These are phyloP conservation scores for Striga hermonthica DNA, from an alignment of 305 asterid genomes.

Conservation along the genomic window DNA sequence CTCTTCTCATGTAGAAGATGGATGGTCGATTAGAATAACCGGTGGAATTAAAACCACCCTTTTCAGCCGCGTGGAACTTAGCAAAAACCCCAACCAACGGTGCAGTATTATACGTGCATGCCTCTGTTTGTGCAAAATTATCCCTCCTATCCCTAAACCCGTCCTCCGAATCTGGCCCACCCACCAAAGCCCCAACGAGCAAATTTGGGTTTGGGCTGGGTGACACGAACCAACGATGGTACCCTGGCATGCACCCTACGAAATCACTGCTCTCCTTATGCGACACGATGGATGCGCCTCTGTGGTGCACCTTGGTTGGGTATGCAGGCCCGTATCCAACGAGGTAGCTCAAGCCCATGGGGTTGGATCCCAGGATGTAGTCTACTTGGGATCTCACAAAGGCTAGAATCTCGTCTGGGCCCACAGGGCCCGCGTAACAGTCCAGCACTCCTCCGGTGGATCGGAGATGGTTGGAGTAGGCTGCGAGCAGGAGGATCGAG, in stretches of 20 bases:
- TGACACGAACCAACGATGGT: constrained; percentile 50
- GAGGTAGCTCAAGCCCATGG: constrained; percentile 67
- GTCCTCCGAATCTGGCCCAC: constrained; percentile 66
- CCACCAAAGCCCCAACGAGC: constrained; percentile 69
- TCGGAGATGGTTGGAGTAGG: constrained; percentile 58
- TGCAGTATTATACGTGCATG: constrained; percentile 75
- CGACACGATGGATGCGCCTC: constrained; percentile 66
- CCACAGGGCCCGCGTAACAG: constrained; percentile 42
- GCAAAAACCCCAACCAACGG: constrained; percentile 75
- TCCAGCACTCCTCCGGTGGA: constrained; percentile 43
- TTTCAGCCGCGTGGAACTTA: constrained; percentile 37
- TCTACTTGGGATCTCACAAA: constrained; percentile 65
- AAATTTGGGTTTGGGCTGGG: constrained; percentile 58
- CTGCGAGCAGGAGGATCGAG: constrained; percentile 50
- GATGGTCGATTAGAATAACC: too few relatives aligned
- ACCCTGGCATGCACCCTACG: constrained; percentile 76
- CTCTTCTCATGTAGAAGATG: too few relatives aligned
- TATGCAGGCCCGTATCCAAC: constrained; percentile 63
- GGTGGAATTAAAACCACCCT: too few relatives aligned
- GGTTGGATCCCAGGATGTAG: constrained; percentile 72
- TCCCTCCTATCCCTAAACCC: constrained; percentile 48
- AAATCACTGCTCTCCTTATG: constrained; percentile 52
- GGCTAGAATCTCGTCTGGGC: constrained; percentile 44
- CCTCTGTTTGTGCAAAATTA: constrained; percentile 72
- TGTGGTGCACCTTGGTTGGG: constrained; percentile 71